Percentiles rank a stretch among this genome's conserved stretches.
phyloP scores from a whole-genome alignment of 2,329 filamentous ascomycete species.

The Xenosphaeropsis pyriputrescens region DNA sequence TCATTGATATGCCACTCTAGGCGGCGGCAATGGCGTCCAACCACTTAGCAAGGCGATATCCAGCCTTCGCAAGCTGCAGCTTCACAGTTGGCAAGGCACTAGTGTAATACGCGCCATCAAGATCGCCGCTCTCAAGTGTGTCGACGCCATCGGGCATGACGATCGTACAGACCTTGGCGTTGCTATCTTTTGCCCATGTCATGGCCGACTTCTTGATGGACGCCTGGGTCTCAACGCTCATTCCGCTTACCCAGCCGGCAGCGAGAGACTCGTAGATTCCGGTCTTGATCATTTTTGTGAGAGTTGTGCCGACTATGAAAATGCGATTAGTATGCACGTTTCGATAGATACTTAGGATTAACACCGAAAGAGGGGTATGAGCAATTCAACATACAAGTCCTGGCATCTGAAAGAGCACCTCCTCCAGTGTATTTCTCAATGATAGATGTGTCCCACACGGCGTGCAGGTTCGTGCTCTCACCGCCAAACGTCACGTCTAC shows the following conservation, averaged over 20 bases:
- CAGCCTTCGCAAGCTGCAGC: conserved; percentile 50
- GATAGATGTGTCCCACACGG: conserved; percentile 59
- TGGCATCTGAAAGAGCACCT: conserved; percentile 30
- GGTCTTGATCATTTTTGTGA: conserved; percentile 36
- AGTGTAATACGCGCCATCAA: conserved; percentile 47
- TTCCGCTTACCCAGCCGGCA: conserved; percentile 7
- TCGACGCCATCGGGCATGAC: conserved; percentile 48
- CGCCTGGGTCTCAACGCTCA: conserved; percentile 2
- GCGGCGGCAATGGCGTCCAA: not conserved
- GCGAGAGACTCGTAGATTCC: conserved; percentile 32
- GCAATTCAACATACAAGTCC: conserved; percentile 8
- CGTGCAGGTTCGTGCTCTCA: conserved; percentile 43
- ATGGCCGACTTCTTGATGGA: conserved; percentile 32
- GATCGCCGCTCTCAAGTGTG: conserved; percentile 38
- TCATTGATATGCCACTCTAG: not conserved
- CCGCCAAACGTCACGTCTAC: conserved; percentile 49
- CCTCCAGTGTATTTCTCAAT: conserved; percentile 47
- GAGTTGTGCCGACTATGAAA: conserved; percentile 36
- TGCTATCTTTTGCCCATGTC: conserved; percentile 49
- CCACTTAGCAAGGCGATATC: conserved; percentile 30
- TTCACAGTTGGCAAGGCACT: conserved; percentile 47
- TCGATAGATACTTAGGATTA: too few relatives aligned
- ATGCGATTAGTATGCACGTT: too few relatives aligned
- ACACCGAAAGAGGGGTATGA: too few relatives aligned
- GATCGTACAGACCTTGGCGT: conserved; percentile 42